These are phyloP conservation scores for Phytophthora brassicae DNA, from an alignment of 352 stramenopile genomes.

Conservation along the genomic window DNA sequence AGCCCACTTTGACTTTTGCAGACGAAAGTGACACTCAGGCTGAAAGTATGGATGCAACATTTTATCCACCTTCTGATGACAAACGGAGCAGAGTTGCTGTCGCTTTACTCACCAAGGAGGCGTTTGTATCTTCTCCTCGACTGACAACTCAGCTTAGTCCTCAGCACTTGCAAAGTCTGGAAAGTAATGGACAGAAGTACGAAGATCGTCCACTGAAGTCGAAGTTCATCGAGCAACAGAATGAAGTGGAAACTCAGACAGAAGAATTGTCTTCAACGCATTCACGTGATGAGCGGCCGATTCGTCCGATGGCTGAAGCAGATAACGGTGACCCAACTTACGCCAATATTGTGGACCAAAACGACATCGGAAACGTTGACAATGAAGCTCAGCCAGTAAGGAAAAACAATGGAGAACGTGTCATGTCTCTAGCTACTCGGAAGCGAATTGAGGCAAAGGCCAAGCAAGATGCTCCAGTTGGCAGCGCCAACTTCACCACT, in stretches of 20 bases:
- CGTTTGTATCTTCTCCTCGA: slow-evolving; percentile 2
- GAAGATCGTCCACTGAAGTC: slow-evolving; percentile 44
- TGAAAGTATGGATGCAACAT: slow-evolving; percentile 3
- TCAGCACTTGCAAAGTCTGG: slow-evolving; percentile 45
- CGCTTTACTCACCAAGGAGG: slow-evolving; percentile 1
- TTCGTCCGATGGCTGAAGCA: slow-evolving; percentile 30
- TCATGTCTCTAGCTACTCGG: slow-evolving; percentile 24
- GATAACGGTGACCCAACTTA: slow-evolving; percentile 7
- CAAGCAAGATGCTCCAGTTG: slow-evolving; percentile 34
- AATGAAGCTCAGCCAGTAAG: slow-evolving; percentile 21
- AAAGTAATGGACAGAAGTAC: slow-evolving; percentile 31
- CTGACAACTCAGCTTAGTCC: slow-evolving; percentile 35
- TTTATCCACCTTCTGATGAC: slow-evolving; percentile 4
- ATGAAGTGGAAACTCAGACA: slow-evolving; percentile 8
- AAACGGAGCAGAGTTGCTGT: slow-evolving; percentile 5
- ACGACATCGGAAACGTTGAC: slow-evolving; percentile 4
- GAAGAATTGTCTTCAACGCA: neutral
- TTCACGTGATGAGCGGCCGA: slow-evolving; percentile 43
- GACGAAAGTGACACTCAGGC: slow-evolving; percentile 8
- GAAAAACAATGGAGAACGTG: slow-evolving; percentile 8
- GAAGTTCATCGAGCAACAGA: slow-evolving; percentile 27
- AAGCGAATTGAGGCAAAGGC: slow-evolving; percentile 71
- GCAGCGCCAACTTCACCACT: neutral
- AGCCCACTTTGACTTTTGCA: neutral
- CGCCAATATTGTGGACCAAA: slow-evolving; percentile 2